Evolutionary conservation across 2,329 filamentous ascomycete species (phyloP), one percentile per base, ranked within the genome.

Genomic region (Trichoderma sp.): DNA sequence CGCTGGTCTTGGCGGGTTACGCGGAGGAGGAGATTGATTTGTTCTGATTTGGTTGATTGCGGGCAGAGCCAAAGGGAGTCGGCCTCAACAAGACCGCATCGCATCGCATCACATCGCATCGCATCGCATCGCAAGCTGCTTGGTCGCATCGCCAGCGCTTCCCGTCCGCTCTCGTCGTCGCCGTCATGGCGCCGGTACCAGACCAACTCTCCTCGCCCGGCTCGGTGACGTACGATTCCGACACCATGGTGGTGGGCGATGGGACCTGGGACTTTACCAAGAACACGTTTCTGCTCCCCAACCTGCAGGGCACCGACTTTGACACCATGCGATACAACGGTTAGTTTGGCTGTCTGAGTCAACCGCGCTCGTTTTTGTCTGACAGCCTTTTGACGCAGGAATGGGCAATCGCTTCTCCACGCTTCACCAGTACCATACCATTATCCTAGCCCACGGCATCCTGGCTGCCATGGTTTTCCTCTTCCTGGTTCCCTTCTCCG

Each of bases 281-380:
- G 76, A 92, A 94, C 75, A 89, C 86, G 19, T 95, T 94, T 76
- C 81, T 95, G 64, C 80, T 95, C 61, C 92, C 92, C 39, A 93
- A 93, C 74, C 81, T 95, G 54, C 83, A 89, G 73, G 91, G 91
- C 9, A 79, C 92, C 71, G 92, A 93, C 76, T 92, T 92, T 77
- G 90, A 90, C 59, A 94, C 92, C 6, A 94, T 92, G 89, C 88
- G 86, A 76, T 93, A 93, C 80, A 95, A 95, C 85, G 92, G 91
- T 92, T 52, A 19, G 57, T 37, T 56, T 32, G 13, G 27, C 32
- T 68, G 60, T 50, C 63, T 61, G 32, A 37, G 37, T 60, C 42
- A 29, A 25, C 32, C 4, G 22, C 25, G n/a, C 52, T 54, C 59
- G 19, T 29, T 32, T 35, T 59, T 53, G 45, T 66, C 65, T 71